Conservation (phyloP, 192 early-diverging fungal species). For the Spizellomyces punctatus region DNA sequence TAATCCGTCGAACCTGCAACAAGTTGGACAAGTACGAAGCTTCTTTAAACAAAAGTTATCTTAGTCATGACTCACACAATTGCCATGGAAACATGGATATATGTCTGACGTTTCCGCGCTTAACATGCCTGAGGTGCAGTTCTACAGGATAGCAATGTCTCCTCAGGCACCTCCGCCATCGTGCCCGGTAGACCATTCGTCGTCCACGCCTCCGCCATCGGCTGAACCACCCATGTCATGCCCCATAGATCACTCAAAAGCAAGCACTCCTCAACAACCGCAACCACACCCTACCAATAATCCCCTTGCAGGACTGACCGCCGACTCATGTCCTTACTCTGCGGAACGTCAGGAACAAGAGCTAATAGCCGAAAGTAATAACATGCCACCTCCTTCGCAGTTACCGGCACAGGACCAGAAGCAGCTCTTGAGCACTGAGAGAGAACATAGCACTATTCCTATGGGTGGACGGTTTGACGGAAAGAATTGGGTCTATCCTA, state of each 20-base stretch:
- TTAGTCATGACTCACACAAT: too few species aligned
- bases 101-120: too few species aligned
- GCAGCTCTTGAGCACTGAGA: constrained; percentile 55
- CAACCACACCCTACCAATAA: constrained; percentile 12
- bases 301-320: constrained; percentile 6
- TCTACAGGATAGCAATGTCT: too few species aligned
- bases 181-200: constrained; percentile 1
- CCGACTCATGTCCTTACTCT: constrained; percentile 30
- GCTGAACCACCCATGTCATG: neutral
- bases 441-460: constrained; percentile 80
- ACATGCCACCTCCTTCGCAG: constrained; percentile 45
- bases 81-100: too few species aligned
- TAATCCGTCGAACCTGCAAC: too few species aligned
- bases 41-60: too few species aligned
- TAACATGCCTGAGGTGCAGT: too few species aligned
- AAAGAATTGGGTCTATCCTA: constrained; percentile 85
- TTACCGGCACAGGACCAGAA: constrained; percentile 30
- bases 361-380: constrained; percentile 32
- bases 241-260: constrained; percentile 12
- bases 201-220: too few species aligned
- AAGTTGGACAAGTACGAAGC: too few species aligned
- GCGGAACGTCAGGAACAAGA: constrained; percentile 31
- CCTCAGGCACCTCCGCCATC: neutral
- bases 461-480: constrained; percentile 59
- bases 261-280: neutral